These are phyloP conservation scores for Aspergillus mulundensis DNA, from an alignment of 495 filamentous ascomycete genomes.

Conservation along the genomic window DNA sequence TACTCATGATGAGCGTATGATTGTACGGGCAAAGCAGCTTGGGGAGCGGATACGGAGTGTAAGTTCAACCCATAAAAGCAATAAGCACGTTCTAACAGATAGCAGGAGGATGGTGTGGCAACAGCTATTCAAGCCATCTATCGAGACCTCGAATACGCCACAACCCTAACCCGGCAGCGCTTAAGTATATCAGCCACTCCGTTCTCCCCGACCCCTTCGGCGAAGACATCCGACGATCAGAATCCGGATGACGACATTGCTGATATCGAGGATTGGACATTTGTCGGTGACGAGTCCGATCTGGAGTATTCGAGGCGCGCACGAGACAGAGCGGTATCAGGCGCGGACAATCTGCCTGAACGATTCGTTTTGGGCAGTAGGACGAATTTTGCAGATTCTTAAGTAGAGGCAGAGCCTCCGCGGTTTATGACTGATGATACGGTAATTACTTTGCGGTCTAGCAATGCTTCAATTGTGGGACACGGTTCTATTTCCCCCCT, in stretches of 20 bases:
- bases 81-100: background rate
- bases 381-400: background rate
- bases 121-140: slow-evolving; percentile 91
- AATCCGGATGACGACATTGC: slow-evolving; percentile 44
- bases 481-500: too few species aligned
- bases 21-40: slow-evolving; percentile 72
- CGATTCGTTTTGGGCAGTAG: background rate
- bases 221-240: slow-evolving; percentile 29
- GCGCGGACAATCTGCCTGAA: slow-evolving; percentile 16
- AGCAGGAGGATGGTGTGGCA: slow-evolving; percentile 81
- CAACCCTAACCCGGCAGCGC: slow-evolving; percentile 69
- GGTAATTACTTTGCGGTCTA: background rate
- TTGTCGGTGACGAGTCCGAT: slow-evolving; percentile 64
- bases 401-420: background rate
- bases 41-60: slow-evolving; percentile 86
- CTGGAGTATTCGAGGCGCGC: slow-evolving; percentile 46
- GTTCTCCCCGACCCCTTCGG: slow-evolving; percentile 36
- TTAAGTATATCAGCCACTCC: slow-evolving; percentile 39
- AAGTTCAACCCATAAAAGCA: slow-evolving; percentile 26
- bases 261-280: slow-evolving; percentile 65
- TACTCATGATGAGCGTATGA: slow-evolving; percentile 83
- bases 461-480: background rate
- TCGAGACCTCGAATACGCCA: slow-evolving; percentile 94
- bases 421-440: background rate
- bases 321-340: slow-evolving; percentile 30